These are phyloP conservation scores for Cochlearia excelsa DNA, from an alignment of 345 rosid species.

Conservation along the genomic window DNA sequence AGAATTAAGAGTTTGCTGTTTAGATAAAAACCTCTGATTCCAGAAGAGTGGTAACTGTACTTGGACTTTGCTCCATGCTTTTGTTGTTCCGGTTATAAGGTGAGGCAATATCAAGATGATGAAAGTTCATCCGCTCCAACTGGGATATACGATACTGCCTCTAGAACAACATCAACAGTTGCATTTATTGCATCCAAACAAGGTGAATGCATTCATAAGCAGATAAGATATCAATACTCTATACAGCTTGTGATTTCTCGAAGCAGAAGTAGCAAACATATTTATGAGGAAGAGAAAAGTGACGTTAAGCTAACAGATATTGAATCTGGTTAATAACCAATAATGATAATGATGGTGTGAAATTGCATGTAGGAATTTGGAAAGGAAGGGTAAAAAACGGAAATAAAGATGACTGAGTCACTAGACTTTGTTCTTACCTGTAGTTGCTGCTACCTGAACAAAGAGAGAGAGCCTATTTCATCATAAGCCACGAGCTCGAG, in stretches of 20 bases:
- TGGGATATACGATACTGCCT: conserved; percentile 70
- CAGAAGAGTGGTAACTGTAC: no score
- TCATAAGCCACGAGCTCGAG: conserved; percentile 72
- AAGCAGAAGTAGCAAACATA: neutral
- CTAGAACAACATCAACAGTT: conserved; percentile 85
- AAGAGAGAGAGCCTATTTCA: conserved; percentile 64
- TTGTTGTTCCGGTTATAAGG: neutral
- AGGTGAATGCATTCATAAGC: neutral
- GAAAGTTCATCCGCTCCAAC: conserved; percentile 68
- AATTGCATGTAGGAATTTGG: neutral
- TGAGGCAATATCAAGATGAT: conserved; percentile 30
- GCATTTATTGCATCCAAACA: conserved; percentile 31
- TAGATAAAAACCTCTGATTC: no score
- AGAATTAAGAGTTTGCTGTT: neutral
- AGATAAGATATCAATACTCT: conserved; percentile 2
- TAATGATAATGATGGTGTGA: neutral
- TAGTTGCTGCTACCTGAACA: conserved; percentile 86
- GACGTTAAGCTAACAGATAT: neutral
- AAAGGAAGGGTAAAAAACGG: neutral
- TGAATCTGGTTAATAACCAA: neutral
- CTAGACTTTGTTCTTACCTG: conserved; percentile 47
- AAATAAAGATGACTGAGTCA: no score
- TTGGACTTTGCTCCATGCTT: no score
- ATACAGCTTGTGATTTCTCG: neutral
- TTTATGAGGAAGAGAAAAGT: neutral